Evolutionary conservation across 768 basidiomycete species (phyloP).

Genomic region (Serendipita sp.): DNA sequence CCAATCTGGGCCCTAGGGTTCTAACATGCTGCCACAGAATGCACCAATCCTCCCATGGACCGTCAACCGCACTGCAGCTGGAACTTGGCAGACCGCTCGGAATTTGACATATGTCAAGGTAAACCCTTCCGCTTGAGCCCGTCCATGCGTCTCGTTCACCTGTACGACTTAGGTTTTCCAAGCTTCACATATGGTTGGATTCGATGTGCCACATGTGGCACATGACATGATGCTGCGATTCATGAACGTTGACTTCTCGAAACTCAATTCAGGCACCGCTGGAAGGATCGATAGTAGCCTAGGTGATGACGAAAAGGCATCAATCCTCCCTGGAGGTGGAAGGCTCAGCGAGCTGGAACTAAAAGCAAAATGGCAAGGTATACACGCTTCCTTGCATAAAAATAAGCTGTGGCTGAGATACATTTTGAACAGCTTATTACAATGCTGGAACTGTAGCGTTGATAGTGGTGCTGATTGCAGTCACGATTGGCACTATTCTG

Average conservation of each 20-base stretch:
- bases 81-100: constrained; percentile 79
- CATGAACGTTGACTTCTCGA: constrained; percentile 79
- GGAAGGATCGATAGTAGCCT: constrained; percentile 57
- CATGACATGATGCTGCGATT: constrained; percentile 99
- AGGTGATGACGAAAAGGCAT: constrained; percentile 45
- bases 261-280: constrained; percentile 66
- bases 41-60: constrained; percentile 59
- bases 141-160: neutral
- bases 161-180: constrained; percentile 50
- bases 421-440: constrained; percentile 55
- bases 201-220: constrained; percentile 69
- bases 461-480: constrained; percentile 59
- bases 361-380: constrained; percentile 85
- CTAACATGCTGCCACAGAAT: constrained; percentile 21
- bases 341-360: constrained; percentile 59
- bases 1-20: neutral
- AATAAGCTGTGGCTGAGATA: constrained; percentile 7
- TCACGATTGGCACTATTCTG: constrained; percentile 55
- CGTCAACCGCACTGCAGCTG: constrained; percentile 61
- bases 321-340: constrained; percentile 18
- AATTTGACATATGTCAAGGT: constrained; percentile 92
- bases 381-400: constrained; percentile 12
- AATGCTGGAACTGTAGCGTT: constrained; percentile 80
- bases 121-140: constrained; percentile 10
- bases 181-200: constrained; percentile 92